A percentile compares a stretch with the other conserved stretches of the same genome.
These are phyloP conservation scores for Raphanus sativus DNA, from an alignment of 345 rosid species.

Conservation along the genomic window DNA sequence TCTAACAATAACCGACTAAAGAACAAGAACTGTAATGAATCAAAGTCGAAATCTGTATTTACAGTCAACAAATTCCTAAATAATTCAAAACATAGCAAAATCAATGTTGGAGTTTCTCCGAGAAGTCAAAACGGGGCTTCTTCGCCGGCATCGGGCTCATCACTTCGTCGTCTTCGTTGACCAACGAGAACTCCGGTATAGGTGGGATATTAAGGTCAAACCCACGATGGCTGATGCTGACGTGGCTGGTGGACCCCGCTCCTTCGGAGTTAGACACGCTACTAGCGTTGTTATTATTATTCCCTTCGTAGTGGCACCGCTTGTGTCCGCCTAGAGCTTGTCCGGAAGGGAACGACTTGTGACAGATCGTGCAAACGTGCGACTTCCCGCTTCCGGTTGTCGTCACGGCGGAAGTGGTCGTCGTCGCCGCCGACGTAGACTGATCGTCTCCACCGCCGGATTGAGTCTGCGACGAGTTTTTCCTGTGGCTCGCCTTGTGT, in stretches of 20 bases:
- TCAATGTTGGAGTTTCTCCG: conserved; percentile 1
- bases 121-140: conserved; percentile 41
- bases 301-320: conserved; percentile 66
- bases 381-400: conserved; percentile 31
- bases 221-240: conserved; percentile 51
- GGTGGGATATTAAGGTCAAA: conserved; percentile 75
- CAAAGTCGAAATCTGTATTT: conserved; percentile 5
- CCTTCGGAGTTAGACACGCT: conserved; percentile 50
- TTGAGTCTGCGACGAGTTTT: conserved; percentile 25
- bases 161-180: conserved; percentile 52
- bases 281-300: conserved; percentile 21
- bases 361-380: conserved; percentile 60
- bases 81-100: not conserved
- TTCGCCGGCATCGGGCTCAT: conserved; percentile 55
- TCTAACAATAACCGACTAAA: not conserved
- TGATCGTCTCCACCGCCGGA: conserved; percentile 32
- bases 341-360: conserved; percentile 60
- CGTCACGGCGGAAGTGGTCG: conserved; percentile 7
- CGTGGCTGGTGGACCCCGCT: conserved; percentile 55
- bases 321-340: conserved; percentile 83
- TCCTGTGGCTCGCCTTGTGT: conserved; percentile 57
- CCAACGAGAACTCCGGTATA: conserved; percentile 49
- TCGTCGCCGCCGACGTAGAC: conserved; percentile 19
- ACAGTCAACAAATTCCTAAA: conserved; percentile 27
- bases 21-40: not conserved